Evolutionary conservation across 2,329 filamentous ascomycete genomes (phyloP).

Genomic region (Epichloe sylvatica): DNA sequence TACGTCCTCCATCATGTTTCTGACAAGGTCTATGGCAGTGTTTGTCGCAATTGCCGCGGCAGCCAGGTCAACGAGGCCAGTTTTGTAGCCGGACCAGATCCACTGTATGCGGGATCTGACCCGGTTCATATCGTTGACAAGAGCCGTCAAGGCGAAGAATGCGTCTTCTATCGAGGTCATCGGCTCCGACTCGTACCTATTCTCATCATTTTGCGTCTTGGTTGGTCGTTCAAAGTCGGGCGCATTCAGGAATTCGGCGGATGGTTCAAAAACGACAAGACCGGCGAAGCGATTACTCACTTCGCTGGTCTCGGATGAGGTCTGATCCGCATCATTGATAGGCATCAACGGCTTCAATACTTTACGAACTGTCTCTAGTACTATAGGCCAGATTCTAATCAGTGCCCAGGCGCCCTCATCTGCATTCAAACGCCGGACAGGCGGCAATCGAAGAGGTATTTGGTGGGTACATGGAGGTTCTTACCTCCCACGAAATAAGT

Average conservation of each 20-base stretch:
- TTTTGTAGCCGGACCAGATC: conserved; percentile 18
- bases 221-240: conserved; percentile 9
- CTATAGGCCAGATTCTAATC: conserved; percentile 8
- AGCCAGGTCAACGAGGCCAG: conserved; percentile 15
- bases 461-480: conserved; percentile 19
- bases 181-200: conserved; percentile 20
- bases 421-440: not conserved
- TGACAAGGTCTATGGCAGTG: conserved; percentile 21
- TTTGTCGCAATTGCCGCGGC: conserved; percentile 24
- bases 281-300: conserved; percentile 20
- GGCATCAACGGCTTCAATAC: conserved; percentile 14
- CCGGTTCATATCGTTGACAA: conserved; percentile 18
- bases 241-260: conserved; percentile 21
- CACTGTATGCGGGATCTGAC: conserved; percentile 15
- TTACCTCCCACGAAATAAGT: conserved; percentile 2
- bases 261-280: conserved; percentile 24
- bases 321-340: not conserved
- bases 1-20: conserved; percentile 18
- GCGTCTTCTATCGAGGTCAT: conserved; percentile 13
- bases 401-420: not conserved
- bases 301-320: not conserved
- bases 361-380: conserved; percentile 22
- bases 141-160: conserved; percentile 12
- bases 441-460: not conserved
- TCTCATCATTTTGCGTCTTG: not conserved